phyloP scores from a whole-genome alignment of 129 eudicot species.

The Flaveria linearis region DNA sequence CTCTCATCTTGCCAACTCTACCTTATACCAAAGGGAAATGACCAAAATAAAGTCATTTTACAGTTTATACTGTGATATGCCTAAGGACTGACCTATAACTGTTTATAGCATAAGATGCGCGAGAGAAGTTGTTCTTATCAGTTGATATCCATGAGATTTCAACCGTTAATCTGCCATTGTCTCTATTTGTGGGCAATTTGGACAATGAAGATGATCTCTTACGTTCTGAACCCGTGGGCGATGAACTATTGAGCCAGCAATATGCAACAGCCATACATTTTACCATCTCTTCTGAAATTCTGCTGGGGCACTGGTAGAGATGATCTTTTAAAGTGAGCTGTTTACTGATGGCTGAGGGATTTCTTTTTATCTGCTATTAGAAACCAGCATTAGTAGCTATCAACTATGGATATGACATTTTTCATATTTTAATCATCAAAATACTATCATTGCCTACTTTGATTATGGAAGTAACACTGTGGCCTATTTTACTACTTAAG shows the following conservation, averaged over 20 bases:
- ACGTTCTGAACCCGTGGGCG: conserved; percentile 44
- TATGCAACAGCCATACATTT: conserved; percentile 92
- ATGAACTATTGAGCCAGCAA: conserved; percentile 65
- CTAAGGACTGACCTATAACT: conserved; percentile 57
- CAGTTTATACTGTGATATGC: not conserved
- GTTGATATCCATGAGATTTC: conserved; percentile 77
- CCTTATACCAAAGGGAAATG: not conserved
- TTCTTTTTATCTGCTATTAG: conserved; percentile 38
- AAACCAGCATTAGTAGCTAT: not conserved
- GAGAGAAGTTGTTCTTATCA: conserved; percentile 62
- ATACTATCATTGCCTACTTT: not conserved
- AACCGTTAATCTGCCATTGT: conserved; percentile 45
- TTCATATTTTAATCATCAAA: not conserved
- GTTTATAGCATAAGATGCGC: conserved; percentile 76
- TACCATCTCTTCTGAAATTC: conserved; percentile 83
- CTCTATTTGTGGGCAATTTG: conserved; percentile 48
- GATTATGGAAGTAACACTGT: not conserved
- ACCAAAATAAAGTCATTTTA: not conserved
- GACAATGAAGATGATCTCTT: conserved; percentile 43
- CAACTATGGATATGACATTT: not conserved
- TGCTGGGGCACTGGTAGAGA: conserved; percentile 82
- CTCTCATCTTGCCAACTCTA: not conserved
- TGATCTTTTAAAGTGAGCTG: conserved; percentile 75
- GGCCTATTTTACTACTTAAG: not conserved
- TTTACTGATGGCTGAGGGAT: conserved; percentile 25